Evolutionary conservation across 2,329 filamentous ascomycete genomes (phyloP), one percentile per base, ranked within the genome.

Genomic region (Talaromyces sp.): DNA sequence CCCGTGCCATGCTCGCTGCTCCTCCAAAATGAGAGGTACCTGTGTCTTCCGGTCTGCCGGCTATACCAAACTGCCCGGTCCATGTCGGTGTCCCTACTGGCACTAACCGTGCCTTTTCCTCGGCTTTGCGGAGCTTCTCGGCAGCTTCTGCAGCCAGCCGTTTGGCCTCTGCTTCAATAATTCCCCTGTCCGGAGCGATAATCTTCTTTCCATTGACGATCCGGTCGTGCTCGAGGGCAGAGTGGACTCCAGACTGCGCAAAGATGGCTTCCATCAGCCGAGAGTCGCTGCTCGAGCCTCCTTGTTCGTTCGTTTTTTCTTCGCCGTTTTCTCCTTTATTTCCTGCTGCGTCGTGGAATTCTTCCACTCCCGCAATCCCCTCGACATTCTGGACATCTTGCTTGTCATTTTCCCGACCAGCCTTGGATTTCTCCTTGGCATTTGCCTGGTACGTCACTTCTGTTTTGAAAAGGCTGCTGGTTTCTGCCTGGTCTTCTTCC

Each of bases 221-320:
- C 59, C 92, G 86, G 67, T 98, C 95, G 72, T 99, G 95, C 69
- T 97, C 91, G 52, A 97, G 85, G 0, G 93, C 91, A n/a, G 90
- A 92, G 69, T 96, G 92, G 1, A 98, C 90, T 2, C 89, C 90
- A 0, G 91, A 90, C 47, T 88, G 87, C 1, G 92, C 89, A 72
- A 98, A 96, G 60, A 99, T 92, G 57, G 90, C 90, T 65, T 93
- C 88, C 79, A 98, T 89, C 66, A 98, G 86, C 52, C 91, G 89
- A 59, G 88, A 87, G 72, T 94, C 90, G 1, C 78, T 77, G 54
- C 76, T 79, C 6, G 74, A 70, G 10, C 64, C 59, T 4, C 75
- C 74, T 57, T 65, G 56, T 5, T 61, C 59, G 52, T 59, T 61
- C 66, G 59, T 68, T 55, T 31, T 27, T 23, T 6, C 63, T 16